Base-by-base conservation (phyloP, 352 stramenopile species). In the Pythium coloratum region DNA sequence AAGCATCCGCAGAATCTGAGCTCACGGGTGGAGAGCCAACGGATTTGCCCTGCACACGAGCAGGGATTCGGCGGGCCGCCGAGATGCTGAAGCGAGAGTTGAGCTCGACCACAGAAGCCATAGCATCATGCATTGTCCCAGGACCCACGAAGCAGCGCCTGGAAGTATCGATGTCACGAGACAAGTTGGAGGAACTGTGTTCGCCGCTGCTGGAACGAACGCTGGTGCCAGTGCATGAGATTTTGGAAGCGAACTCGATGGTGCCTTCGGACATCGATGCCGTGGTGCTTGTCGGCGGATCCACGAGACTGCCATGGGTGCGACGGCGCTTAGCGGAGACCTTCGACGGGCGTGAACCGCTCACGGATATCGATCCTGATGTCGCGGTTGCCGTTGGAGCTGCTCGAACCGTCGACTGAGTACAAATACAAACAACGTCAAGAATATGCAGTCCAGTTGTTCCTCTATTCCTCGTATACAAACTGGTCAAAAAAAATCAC, bases 351-450 rank as follows among this genome's bases (percentile, higher is more conserved):
- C 69, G 77, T 4, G 49, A 66, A 42, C 82, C 84, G 7, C 78
- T 84, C 26, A 76, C 72, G 12, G 60, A 84, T 28, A 90, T 92
- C 13, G 81, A 92, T 49, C 83, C 81, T 10, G 83, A 92, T 59
- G 73, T 92, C 20, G 83, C 83, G 4, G 83, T 92, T 6, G 83
- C 83, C 9, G 84, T 82, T 34, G 83, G 83, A 30, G 83, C 83
- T 28, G 83, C 83, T 13, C 72, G 80, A 32, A 81, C 79, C 1
- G 40, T 88, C 6, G 80, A 88, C 49, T 90, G 77, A 55, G 9
- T 42, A 10, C 36, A 42, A 42, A 10, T 42, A 42, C 36, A n/a
- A 42, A 42, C 10, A 14, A 42, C 16, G 36, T 42, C 2, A 42
- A 16, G 6, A 10, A 10, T 42, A 3, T 14, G 36, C 36, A 42